Evolutionary conservation across 1,284 basidiomycete genomes (phyloP), one percentile per base, ranked within the genome.

Genomic region (Sporisorium sorghi): DNA sequence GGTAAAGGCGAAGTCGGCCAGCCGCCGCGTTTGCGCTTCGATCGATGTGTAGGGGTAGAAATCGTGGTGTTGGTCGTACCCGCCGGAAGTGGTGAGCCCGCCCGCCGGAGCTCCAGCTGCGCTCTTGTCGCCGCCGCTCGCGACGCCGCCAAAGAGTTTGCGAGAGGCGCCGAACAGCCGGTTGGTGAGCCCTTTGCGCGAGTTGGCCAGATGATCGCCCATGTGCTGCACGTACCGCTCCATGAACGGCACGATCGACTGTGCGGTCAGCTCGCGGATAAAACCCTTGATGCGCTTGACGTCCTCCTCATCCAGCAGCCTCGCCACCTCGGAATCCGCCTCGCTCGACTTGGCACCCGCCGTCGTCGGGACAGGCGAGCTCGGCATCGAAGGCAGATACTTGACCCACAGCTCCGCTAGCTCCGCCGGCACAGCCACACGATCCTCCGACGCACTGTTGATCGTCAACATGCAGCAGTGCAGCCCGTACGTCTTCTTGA

Each of bases 221-320:
- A 94, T 97, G 64, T 97, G 93, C 48, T 94, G 83, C 1, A 97
- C 91, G 80, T 90, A 91, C 76, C 92, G 92, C 86, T 99, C 96
- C 93, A 99, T 94, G 91, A 92, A 97, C 0, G 96, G 96, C 4
- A 98, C 86, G 35, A 99, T 86, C 78, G 92, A 94, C 89, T 94
- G 93, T 5, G 91, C 90, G 2, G 94, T 89, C 75, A 98, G 91
- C 83, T 98, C 96, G 46, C 95, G 89, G 7, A 94, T 89, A 76
- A 98, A 94, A 44, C 90, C 89, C 0, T 90, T 90, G 24, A 92
- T 89, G 65, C 90, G 89, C 65, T 91, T 89, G 11, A 94, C 91
- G 84, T 98, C 95, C 48, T 88, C 87, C 63, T 92, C 90, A 8
- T 87, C 88, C 83, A 97, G 86, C 35, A 51, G 30, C 17, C 19